A percentile compares a stretch with the other conserved stretches of the same genome.
These are phyloP conservation scores for Diaporthe citrichinensis DNA, from an alignment of 2,329 filamentous ascomycete genomes.

Conservation along the genomic window DNA sequence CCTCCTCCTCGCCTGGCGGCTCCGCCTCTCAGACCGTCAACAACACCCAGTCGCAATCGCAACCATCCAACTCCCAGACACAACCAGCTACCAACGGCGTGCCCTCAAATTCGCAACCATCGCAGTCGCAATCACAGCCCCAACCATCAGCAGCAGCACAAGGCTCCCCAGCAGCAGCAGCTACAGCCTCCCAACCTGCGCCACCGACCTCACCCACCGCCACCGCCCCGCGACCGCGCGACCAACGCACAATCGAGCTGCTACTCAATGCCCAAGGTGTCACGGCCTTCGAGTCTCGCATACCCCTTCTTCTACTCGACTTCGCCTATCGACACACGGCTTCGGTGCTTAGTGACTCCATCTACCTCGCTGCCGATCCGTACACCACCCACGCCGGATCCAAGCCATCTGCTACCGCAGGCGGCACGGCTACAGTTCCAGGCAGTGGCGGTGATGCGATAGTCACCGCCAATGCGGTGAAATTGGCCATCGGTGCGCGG, in stretches of 20 bases:
- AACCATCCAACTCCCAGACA: conserved; percentile 42
- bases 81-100: conserved; percentile 48
- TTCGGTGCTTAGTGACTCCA: conserved; percentile 77
- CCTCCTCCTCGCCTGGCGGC: conserved; percentile 55
- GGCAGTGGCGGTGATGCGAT: conserved; percentile 63
- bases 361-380: conserved; percentile 78
- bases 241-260: conserved; percentile 84
- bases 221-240: conserved; percentile 75
- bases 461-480: conserved; percentile 77
- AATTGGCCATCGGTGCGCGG: conserved; percentile 79
- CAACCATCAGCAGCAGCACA: conserved; percentile 45
- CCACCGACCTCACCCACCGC: conserved; percentile 51
- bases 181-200: conserved; percentile 45
- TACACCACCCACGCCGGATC: conserved; percentile 72
- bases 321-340: conserved; percentile 88
- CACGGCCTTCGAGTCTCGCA: conserved; percentile 83
- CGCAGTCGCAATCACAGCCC: conserved; percentile 48
- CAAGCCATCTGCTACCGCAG: conserved; percentile 63
- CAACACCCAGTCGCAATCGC: conserved; percentile 42
- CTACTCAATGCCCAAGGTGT: conserved; percentile 85
- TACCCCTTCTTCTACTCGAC: conserved; percentile 86
- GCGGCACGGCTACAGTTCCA: conserved; percentile 63
- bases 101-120: conserved; percentile 39
- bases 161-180: conserved; percentile 41
- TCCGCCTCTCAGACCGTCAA: conserved; percentile 45